Percentiles rank a stretch among this genome's conserved stretches.
Evolutionary conservation across 2,329 filamentous ascomycete genomes (phyloP).

Genomic region (Botryosphaeria agaves): DNA sequence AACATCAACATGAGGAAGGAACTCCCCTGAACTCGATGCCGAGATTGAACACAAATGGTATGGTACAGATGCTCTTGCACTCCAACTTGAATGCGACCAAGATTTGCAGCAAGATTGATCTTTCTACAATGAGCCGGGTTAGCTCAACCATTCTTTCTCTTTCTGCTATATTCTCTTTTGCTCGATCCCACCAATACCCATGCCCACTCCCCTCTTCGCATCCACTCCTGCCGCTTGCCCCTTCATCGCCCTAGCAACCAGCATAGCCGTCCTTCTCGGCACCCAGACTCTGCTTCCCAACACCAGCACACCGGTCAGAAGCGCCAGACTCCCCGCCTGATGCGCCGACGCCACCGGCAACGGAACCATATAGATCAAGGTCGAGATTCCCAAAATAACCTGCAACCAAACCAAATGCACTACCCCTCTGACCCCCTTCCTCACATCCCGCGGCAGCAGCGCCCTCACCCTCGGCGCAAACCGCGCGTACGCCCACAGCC

Average conservation of each 20-base stretch:
- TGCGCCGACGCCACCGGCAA: conserved; percentile 76
- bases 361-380: conserved; percentile 86
- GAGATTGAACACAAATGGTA: too few species aligned
- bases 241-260: conserved; percentile 6
- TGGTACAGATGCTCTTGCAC: too few species aligned
- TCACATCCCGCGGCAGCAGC: conserved; percentile 36
- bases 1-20: too few species aligned
- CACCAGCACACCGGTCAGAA: conserved; percentile 68
- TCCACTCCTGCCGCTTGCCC: background rate
- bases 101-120: too few species aligned
- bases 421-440: conserved; percentile 43
- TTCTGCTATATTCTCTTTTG: background rate
- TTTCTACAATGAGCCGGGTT: too few species aligned
- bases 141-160: too few species aligned
- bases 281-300: conserved; percentile 64
- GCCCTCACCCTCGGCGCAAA: conserved; percentile 46
- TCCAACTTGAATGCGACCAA: too few species aligned
- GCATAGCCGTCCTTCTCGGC: conserved; percentile 29
- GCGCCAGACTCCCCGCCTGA: conserved; percentile 74
- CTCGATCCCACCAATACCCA: background rate
- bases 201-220: background rate
- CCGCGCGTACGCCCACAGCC: conserved; percentile 66
- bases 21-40: too few species aligned
- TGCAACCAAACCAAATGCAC: conserved; percentile 72
- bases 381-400: conserved; percentile 73